Conservation (phyloP, 164 flowering plant genomes). For the Berberis thunbergii region DNA sequence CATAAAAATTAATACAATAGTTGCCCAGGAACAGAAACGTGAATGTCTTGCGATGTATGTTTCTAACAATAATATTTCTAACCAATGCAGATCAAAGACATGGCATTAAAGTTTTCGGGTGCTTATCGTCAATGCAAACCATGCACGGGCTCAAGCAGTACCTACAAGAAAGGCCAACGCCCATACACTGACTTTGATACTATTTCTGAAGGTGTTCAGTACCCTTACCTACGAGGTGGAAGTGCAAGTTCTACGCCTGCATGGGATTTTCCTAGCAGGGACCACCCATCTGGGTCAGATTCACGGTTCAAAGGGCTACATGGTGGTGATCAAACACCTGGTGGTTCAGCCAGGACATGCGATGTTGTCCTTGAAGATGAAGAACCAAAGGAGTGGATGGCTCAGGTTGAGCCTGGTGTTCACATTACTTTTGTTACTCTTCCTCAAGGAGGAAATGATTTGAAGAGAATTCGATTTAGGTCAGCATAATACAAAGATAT, state of each 20-base stretch:
- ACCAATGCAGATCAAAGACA: conserved; percentile 78
- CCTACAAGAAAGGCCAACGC: conserved; percentile 41
- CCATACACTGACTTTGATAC: conserved; percentile 68
- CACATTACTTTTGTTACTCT: conserved; percentile 94
- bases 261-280: conserved; percentile 60
- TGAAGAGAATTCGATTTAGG: conserved; percentile 95
- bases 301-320: conserved; percentile 37
- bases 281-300: conserved; percentile 23
- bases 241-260: conserved; percentile 88
- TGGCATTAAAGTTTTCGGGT: conserved; percentile 89
- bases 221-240: conserved; percentile 51
- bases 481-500: conserved; percentile 8
- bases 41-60: background rate
- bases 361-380: conserved; percentile 64
- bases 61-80: background rate
- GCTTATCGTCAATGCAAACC: conserved; percentile 68
- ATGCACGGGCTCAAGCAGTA: conserved; percentile 30
- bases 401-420: conserved; percentile 98
- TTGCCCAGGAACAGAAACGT: no score
- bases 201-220: conserved; percentile 67
- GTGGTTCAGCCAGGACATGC: conserved; percentile 34
- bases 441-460: conserved; percentile 89
- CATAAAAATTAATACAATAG: no score
- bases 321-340: conserved; percentile 33
- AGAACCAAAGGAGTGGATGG: conserved; percentile 96